Base-by-base conservation (phyloP, 2,329 filamentous ascomycete genomes). In the Lomentospora prolificans region DNA sequence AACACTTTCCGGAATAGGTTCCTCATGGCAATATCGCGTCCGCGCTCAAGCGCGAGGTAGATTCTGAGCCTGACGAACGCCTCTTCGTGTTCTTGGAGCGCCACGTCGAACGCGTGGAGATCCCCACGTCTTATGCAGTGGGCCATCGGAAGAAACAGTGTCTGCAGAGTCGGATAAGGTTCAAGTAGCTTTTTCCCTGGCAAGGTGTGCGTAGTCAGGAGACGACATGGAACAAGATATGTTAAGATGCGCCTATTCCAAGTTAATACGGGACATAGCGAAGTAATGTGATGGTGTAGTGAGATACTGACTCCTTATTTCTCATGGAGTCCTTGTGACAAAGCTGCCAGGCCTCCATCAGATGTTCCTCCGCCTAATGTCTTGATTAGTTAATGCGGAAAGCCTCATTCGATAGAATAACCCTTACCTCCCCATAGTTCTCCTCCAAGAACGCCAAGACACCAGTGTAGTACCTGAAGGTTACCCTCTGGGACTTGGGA, bases 381-480 rank as follows among this genome's bases (percentile, higher is more conserved):
- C 53, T 12, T 8, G 58, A 8, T 10, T 44, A 63, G 55, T 30
- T 9, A 4, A n/a, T 7, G 12, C 30, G 28, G 24, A 33, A 14
- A 3, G 12, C 2, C 33, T 8, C 5, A 22, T 25, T 33, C 5
- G 36, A 46, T 4, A 28, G 28, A 41, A 55, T 10, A 14, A 30
- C 17, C 33, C 71, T 46, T 65, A 89, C 88, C 73, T 88, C 81
- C 2, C 79, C 75, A 64, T 99, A 99, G 65, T 96, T 90, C 67
- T 99, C 95, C 60, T 97, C 91, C 4, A 99, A 71, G 67, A 99
- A 99, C 57, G 85, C 81, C n/a, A 99, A 81, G 4, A 99, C 89
- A 9, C 94, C 94, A 61, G 91, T 83, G 67, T 96, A 97, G 71
- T 96, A 99, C 66, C 90, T 92, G 74, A 96, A 99, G 0, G 92